phyloP scores from a whole-genome alignment of 345 rosid species.

The Fremontodendron californicum region DNA sequence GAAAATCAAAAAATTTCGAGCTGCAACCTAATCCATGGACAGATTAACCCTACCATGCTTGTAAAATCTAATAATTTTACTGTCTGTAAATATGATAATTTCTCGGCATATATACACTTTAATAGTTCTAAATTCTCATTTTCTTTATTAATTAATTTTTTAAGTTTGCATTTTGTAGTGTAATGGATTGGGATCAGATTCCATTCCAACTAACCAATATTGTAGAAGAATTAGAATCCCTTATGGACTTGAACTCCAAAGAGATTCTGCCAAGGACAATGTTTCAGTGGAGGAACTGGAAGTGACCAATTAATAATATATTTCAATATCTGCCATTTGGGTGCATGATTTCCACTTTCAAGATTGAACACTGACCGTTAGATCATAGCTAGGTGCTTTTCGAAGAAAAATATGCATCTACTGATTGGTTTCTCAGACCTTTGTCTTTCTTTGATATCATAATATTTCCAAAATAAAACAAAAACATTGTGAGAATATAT shows the following conservation, averaged over 20 bases:
- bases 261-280: background rate
- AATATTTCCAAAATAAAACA: background rate
- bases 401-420: background rate
- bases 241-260: background rate
- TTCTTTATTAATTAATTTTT: no score
- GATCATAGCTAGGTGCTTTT: background rate
- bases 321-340: background rate
- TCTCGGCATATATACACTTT: no score
- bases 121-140: no score
- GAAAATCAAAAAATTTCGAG: no score
- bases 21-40: no score
- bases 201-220: background rate
- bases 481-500: background rate
- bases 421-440: no score
- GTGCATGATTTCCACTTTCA: background rate
- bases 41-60: no score
- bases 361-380: background rate
- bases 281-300: constrained; percentile 13
- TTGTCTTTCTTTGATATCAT: no score
- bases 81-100: no score
- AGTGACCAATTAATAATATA: background rate
- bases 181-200: constrained; percentile 20
- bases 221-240: constrained; percentile 8
- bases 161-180: background rate
- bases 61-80: no score